Conservation (phyloP, 768 basidiomycete genomes). For the Hysterangium stoloniferum region DNA sequence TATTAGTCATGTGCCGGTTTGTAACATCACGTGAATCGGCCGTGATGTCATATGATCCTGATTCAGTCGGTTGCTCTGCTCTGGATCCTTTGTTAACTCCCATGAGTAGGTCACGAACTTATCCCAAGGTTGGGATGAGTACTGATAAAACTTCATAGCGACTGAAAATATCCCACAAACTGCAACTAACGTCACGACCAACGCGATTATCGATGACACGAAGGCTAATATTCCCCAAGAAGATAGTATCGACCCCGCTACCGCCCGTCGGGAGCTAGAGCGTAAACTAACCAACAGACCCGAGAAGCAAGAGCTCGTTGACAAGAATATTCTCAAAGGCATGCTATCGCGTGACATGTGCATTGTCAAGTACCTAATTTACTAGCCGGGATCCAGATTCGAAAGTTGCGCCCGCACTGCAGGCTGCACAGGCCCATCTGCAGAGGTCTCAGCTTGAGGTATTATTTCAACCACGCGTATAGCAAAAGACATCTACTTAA, state of each 20-base stretch:
- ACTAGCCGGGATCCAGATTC: slow-evolving; percentile 37
- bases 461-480: background rate
- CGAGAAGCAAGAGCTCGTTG: slow-evolving; percentile 53
- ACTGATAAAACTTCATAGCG: no score
- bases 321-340: slow-evolving; percentile 66
- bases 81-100: no score
- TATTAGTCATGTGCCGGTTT: no score
- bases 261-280: slow-evolving; percentile 37
- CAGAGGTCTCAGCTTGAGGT: slow-evolving; percentile 60
- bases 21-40: no score
- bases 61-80: no score
- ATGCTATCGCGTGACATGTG: background rate
- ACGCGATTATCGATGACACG: background rate
- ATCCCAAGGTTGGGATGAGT: no score
- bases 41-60: no score
- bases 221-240: background rate
- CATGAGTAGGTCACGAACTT: no score
- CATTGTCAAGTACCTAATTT: background rate
- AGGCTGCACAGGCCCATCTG: slow-evolving; percentile 52
- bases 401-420: slow-evolving; percentile 51
- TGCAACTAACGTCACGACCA: background rate
- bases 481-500: background rate
- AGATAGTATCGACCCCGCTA: background rate
- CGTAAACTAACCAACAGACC: slow-evolving; percentile 45
- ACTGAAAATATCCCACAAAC: no score